Base-by-base conservation (phyloP, 2,329 filamentous ascomycete species). In the Grosmannia huntii region DNA sequence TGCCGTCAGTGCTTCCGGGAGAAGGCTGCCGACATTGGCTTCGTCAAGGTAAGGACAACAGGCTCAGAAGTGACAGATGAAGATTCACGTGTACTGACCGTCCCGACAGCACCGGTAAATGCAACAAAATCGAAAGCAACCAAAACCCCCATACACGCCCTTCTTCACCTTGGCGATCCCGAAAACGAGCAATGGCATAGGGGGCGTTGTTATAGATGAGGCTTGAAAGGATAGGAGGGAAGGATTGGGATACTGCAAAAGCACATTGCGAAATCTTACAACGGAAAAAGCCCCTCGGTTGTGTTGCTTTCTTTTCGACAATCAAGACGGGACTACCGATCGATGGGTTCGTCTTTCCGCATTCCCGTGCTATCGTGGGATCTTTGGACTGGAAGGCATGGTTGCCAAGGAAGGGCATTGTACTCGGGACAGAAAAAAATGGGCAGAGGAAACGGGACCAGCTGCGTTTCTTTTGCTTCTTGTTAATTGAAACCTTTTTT, bases 1-100 rank as follows among this genome's bases (percentile, higher is more conserved):
- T 87, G 84, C 83, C 83, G 84, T 82, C 84, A 87, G 75, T 87
- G 84, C 81, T 87, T 86, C 82, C 81, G 84, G 71, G 84, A 87
- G 79, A 86, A 86, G 80, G 75, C 82, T 66, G 75, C 81, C 74
- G 84, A 87, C 71, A 86, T 87, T 74, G 84, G 84, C 70, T 87
- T 87, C 76, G 77, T 81, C 77, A 86, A 87, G 84, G 83, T 85
- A 70, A 70, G 73, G 14, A 54, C 21, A 54, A 27, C 4, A n/a
- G 11, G 48, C 11, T 7, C 12, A 16, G 48, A 27, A 16, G n/a
- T n/a, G n/a, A 41, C 9, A 27, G 23, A 5, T 0, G 11, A 25
- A 49, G 12, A 16, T 16, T n/a, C 6, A n/a, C 12, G 28, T 21
- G 51, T 21, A 4, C 36, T 54, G 14, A 25, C 36, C 12, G 14